Evolutionary conservation across 2,329 filamentous ascomycete species (phyloP), one percentile per base, ranked within the genome.

Genomic region (Boeremia lycopersici): DNA sequence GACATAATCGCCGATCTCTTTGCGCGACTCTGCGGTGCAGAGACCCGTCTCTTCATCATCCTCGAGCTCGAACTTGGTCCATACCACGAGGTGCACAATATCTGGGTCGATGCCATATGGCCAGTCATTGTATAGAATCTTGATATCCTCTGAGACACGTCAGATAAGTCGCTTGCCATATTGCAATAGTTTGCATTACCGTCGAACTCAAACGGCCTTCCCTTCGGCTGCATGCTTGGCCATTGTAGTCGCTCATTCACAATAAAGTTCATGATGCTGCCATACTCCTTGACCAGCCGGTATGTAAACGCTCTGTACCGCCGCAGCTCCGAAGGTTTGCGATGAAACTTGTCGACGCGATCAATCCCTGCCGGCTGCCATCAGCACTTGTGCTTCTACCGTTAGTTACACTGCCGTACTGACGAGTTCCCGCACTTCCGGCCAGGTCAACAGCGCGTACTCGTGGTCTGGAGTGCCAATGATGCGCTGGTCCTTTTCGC

Each of bases 71-170:
- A 96, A 96, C 75, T 96, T 96, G 42, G 90, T 95, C 93, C 93
- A 98, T 11, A 96, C 86, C 5, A 96, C 90, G 2, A 97, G 79
- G 72, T 97, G 93, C 13, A 90, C 84, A 60, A 96, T 93, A 46
- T 84, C 81, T 41, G 79, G 70, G 65, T 95, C 91, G 48, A 97
- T 81, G 0, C 91, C 92, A 69, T 97, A 98, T 0, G 93, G 93
- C 90, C 92, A 97, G 80, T 98, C 93, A 70, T 98, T 98, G 76
- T 84, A 85, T 35, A 96, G 74, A 42, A 96, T 87, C 73, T 86
- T 91, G 65, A 88, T 77, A 68, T 95, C 89, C 41, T 77, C 81
- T 81, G 57, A 36, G n/a, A 25, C 31, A 42, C 10, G 39, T 63
- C 44, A 66, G 49, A 46, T 13, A 46, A 15, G 2, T 11, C 12